Evolutionary conservation across 1,139 yeast species (phyloP).

Genomic region (Pichia sp.): DNA sequence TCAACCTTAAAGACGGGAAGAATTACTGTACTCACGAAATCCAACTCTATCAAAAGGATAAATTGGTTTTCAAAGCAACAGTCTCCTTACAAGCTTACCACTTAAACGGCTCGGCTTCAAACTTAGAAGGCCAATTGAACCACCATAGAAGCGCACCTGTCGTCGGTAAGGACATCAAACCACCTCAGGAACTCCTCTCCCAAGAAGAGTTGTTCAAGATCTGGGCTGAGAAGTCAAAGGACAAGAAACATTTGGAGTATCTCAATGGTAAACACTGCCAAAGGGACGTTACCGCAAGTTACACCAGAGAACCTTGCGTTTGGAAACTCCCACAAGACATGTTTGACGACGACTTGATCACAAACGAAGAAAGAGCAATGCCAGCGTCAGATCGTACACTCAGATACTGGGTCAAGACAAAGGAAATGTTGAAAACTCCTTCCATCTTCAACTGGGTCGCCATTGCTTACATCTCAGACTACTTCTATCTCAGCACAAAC

Average conservation of each 20-base stretch:
- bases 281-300: slow-evolving; percentile 27
- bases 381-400: slow-evolving; percentile 40
- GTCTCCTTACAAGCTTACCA: slow-evolving; percentile 44
- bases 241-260: slow-evolving; percentile 24
- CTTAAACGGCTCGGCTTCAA: slow-evolving; percentile 34
- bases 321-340: slow-evolving; percentile 46
- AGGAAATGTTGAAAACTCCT: slow-evolving; percentile 36
- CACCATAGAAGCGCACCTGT: slow-evolving; percentile 29
- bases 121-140: slow-evolving; percentile 30
- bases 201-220: slow-evolving; percentile 31
- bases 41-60: slow-evolving; percentile 52
- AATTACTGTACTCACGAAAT: slow-evolving; percentile 61
- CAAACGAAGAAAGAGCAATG: slow-evolving; percentile 32
- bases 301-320: slow-evolving; percentile 38
- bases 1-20: slow-evolving; percentile 55
- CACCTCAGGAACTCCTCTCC: slow-evolving; percentile 33
- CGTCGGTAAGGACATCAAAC: slow-evolving; percentile 29
- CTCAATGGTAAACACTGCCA: slow-evolving; percentile 20
- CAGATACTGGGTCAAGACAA: slow-evolving; percentile 45
- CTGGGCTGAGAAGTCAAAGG: slow-evolving; percentile 27
- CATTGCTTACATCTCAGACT: slow-evolving; percentile 61
- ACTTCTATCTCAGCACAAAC: slow-evolving; percentile 51
- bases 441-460: slow-evolving; percentile 53
- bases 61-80: slow-evolving; percentile 50
- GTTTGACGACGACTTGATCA: slow-evolving; percentile 28